A percentile compares a stretch with the other conserved stretches of the same genome.
Conservation (phyloP, 2,329 filamentous ascomycete genomes). For the Colletotrichum sp. region DNA sequence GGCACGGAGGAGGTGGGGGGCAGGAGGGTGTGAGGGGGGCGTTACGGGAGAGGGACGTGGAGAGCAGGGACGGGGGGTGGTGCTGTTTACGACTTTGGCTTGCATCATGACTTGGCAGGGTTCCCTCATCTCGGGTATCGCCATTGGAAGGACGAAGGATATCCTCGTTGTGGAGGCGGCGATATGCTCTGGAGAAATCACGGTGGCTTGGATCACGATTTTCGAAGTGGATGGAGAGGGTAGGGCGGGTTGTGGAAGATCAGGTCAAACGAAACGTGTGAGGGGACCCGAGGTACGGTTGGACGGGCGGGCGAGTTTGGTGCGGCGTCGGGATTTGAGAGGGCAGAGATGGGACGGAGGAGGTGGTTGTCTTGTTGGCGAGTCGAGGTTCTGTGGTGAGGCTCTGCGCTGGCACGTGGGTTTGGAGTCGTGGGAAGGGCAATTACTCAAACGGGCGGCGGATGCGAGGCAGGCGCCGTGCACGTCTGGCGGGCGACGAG, state of each 20-base stretch:
- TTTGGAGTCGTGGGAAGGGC: background rate
- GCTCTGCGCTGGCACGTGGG: slow-evolving; percentile 10
- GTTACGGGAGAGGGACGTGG: background rate
- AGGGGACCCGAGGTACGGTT: background rate
- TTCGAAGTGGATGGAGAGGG: background rate
- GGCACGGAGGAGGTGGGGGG: background rate
- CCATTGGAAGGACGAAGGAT: background rate
- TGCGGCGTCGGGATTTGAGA: background rate
- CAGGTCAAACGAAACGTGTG: slow-evolving; percentile 23
- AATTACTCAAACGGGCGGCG: background rate
- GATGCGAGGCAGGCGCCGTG: background rate
- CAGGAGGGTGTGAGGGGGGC: background rate
- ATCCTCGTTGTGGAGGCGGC: background rate
- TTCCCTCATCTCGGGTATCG: background rate
- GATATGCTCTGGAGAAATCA: background rate
- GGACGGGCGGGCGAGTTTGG: background rate
- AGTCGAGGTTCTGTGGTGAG: background rate
- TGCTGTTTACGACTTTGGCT: background rate
- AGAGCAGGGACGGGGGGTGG: background rate
- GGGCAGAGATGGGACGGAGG: background rate
- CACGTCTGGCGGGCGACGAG: background rate
- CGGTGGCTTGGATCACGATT: background rate
- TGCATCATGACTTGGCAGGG: background rate
- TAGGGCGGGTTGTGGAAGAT: background rate
- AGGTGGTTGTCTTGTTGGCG: background rate